Conservation (phyloP, 345 rosid genomes). For the Aegle marmelos region DNA sequence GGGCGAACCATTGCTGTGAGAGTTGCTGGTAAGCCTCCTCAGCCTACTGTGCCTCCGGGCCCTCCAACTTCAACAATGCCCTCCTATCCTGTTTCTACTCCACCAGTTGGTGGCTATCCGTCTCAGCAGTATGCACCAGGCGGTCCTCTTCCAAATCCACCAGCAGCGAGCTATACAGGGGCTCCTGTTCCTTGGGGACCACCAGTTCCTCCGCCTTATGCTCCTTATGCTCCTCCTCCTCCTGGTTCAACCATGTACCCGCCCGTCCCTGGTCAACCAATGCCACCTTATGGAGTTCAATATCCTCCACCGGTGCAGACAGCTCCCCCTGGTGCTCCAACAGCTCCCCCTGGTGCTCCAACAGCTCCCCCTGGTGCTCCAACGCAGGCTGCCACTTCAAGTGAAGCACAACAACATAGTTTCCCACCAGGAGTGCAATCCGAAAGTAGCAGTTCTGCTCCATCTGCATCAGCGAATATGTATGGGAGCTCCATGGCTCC, state of each 20-base stretch:
- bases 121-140: conserved; percentile 73
- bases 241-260: conserved; percentile 69
- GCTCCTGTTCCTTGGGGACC: conserved; percentile 92
- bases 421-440: conserved; percentile 91
- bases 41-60: conserved; percentile 76
- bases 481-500: conserved; percentile 46
- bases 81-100: conserved; percentile 58
- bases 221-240: conserved; percentile 79
- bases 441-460: conserved; percentile 52
- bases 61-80: conserved; percentile 62
- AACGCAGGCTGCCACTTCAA: conserved; percentile 40
- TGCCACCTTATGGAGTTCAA: conserved; percentile 81
- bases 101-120: conserved; percentile 68
- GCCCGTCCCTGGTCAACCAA: conserved; percentile 81
- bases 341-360: conserved; percentile 66
- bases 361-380: conserved; percentile 67
- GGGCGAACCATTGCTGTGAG: conserved; percentile 92
- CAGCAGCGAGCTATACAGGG: conserved; percentile 50
- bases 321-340: conserved; percentile 64
- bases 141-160: conserved; percentile 59
- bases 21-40: conserved; percentile 95
- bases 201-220: conserved; percentile 73
- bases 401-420: conserved; percentile 74
- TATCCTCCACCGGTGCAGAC: conserved; percentile 73
- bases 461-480: conserved; percentile 46